Evolutionary conservation across 805 yeast genomes (phyloP), one percentile per base, ranked within the genome.

Genomic region (Tetrapisispora pingtungensis): DNA sequence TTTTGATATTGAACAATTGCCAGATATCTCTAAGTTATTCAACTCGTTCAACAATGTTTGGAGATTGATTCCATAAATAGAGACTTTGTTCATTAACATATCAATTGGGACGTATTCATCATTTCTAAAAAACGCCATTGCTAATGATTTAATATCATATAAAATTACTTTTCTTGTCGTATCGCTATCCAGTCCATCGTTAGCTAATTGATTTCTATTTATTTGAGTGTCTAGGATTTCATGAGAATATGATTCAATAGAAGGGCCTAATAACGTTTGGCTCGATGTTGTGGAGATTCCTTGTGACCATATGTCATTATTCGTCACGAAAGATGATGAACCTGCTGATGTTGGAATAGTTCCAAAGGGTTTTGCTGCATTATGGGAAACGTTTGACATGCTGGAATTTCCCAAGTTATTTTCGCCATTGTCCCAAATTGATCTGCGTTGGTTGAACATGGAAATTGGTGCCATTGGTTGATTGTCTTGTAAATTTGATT

Each of bases 391-490:
- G 14, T 28, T 28, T 8, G 46, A 18, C 5, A 28, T 19, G n/a
- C 22, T 37, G n/a, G 22, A 14, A n/a, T 40, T 40, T 2, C 20
- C 7, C 1, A 42, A 8, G 18, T 26, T 28, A 15, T 33, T 24
- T 17, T 39, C 26, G 12, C 7, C 17, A 18, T 14, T 7, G 33
- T 57, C 59, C 65, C 65, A 61, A 17, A 61, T 59, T 4, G 65
- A 61, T 35, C 50, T 52, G 22, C 53, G 43, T 26, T 47, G 46
- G 3, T 46, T 36, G 14, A 22, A 10, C 12, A 15, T 40, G 2
- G 32, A 17, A 18, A 37, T 35, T 38, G 22, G 36, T 12, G 13
- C 19, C 3, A 17, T 8, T 10, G 33, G 24, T 31, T 17, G 24
- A 10, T 27, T 28, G 10, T 17, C 14, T 13, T 33, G 39, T 5